These are phyloP conservation scores for Quercus agrifolia DNA, from an alignment of 306 rosid species.

Conservation along the genomic window DNA sequence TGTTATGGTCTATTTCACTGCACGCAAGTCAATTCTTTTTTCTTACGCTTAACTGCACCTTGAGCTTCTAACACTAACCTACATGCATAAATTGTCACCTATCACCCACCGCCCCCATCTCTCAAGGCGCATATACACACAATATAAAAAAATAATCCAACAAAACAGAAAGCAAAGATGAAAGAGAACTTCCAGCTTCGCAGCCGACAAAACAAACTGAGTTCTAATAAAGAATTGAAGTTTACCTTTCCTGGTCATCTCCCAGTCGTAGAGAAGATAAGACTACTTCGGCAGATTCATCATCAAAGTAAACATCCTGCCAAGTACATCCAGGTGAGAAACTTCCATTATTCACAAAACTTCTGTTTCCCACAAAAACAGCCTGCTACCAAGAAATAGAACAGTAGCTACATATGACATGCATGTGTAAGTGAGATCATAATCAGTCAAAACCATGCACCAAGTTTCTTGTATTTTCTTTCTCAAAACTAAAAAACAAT, in stretches of 20 bases:
- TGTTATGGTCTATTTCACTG: not conserved
- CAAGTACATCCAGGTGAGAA: conserved; percentile 16
- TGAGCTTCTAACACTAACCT: not conserved
- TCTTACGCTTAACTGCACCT: not conserved
- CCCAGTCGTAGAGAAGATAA: conserved; percentile 93
- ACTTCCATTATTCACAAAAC: conserved; percentile 15
- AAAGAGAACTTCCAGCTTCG: no score
- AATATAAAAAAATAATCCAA: not conserved
- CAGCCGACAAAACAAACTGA: not conserved
- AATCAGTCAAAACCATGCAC: not conserved
- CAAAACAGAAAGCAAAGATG: not conserved
- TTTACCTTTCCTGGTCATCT: conserved; percentile 94
- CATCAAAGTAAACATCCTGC: conserved; percentile 98
- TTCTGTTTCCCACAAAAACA: not conserved
- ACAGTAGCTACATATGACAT: not conserved
- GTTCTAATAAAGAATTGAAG: conserved; percentile 2
- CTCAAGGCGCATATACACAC: not conserved
- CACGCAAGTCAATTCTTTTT: no score
- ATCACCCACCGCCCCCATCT: not conserved
- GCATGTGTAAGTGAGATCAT: not conserved
- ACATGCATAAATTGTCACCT: not conserved
- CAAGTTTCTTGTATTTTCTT: not conserved
- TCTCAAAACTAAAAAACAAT: no score
- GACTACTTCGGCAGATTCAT: conserved; percentile 99
- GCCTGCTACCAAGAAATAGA: not conserved